phyloP scores from a whole-genome alignment of 257 asterid species.

The Apocynum venetum region DNA sequence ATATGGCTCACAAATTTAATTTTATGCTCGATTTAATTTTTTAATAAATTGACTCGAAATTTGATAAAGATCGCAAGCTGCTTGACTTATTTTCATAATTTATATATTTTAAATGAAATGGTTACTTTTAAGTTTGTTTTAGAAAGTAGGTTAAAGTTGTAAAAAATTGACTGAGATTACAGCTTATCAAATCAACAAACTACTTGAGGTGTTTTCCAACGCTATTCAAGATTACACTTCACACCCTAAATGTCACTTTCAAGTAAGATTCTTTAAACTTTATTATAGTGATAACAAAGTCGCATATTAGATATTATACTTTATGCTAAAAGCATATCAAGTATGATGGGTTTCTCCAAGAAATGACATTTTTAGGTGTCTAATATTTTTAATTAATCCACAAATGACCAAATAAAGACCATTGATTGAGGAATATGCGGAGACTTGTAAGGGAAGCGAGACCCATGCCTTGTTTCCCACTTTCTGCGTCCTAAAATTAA shows the following conservation, averaged over 20 bases:
- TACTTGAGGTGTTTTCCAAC: background rate
- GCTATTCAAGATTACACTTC: background rate
- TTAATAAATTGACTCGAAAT: too few species aligned
- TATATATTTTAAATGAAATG: too few species aligned
- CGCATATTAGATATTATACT: background rate
- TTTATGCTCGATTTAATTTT: too few species aligned
- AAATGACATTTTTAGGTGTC: too few species aligned
- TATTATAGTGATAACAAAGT: background rate
- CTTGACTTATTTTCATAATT: too few species aligned
- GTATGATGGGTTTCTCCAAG: background rate
- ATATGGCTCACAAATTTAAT: too few species aligned
- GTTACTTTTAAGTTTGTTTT: too few species aligned
- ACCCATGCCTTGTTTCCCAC: slow-evolving; percentile 32
- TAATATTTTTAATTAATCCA: background rate
- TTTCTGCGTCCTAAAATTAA: slow-evolving; percentile 7
- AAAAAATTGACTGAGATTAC: too few species aligned
- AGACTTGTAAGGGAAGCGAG: slow-evolving; percentile 19
- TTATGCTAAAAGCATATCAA: slow-evolving; percentile 5
- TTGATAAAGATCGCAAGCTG: too few species aligned
- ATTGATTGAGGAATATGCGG: slow-evolving; percentile 24
- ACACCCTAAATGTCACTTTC: slow-evolving; percentile 1
- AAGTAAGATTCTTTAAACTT: background rate
- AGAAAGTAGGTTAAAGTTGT: too few species aligned
- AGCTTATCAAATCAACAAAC: too few species aligned
- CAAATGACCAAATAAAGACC: background rate